Percentiles rank a stretch among this genome's conserved stretches.
Evolutionary conservation across 768 basidiomycete species (phyloP).

Genomic region (Auriscalpium microsporum): DNA sequence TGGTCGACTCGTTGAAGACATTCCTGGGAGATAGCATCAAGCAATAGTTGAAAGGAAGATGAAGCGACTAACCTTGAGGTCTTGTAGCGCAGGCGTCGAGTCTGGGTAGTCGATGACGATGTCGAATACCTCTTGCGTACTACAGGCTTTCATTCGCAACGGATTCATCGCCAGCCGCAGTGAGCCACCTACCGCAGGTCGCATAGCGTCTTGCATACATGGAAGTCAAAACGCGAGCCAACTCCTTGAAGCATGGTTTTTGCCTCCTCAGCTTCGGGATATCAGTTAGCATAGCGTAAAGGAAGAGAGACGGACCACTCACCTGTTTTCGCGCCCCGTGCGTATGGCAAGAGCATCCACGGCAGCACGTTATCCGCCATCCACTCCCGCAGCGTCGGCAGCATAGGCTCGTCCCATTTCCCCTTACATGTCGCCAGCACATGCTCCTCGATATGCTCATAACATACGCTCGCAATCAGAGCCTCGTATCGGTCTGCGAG

Average conservation of each 20-base stretch:
- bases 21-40: conserved; percentile 36
- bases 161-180: not conserved
- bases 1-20: conserved; percentile 77
- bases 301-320: conserved; percentile 13
- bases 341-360: conserved; percentile 82
- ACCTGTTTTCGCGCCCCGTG: conserved; percentile 53
- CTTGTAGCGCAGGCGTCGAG: conserved; percentile 74
- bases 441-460: conserved; percentile 74
- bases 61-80: conserved; percentile 57
- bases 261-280: conserved; percentile 53
- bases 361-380: conserved; percentile 73
- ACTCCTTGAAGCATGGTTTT: conserved; percentile 66
- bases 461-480: conserved; percentile 75
- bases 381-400: conserved; percentile 60
- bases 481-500: conserved; percentile 78
- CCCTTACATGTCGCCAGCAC: conserved; percentile 58
- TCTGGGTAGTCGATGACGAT: conserved; percentile 94
- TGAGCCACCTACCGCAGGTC: conserved; percentile 57
- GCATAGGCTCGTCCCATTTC: conserved; percentile 60
- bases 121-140: conserved; percentile 83
- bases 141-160: conserved; percentile 17
- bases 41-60: not conserved
- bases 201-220: conserved; percentile 85
- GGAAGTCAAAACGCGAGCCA: conserved; percentile 82
- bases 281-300: not conserved